Evolutionary conservation across 2,329 filamentous ascomycete species (phyloP).

Genomic region (Phyllosticta citrichinensis): DNA sequence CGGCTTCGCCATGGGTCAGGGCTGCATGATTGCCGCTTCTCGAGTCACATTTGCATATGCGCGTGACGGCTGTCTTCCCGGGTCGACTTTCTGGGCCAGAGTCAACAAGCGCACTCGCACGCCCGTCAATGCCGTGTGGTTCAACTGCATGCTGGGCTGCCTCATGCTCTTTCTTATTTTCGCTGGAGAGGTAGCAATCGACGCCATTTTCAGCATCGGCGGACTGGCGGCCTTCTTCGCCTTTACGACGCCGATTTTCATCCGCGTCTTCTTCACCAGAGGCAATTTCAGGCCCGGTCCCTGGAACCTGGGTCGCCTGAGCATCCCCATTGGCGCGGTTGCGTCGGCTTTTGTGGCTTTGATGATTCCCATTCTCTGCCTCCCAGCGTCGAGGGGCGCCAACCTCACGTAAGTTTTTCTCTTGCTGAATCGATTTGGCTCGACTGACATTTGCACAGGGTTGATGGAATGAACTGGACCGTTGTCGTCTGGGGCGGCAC

Average conservation of each 20-base stretch:
- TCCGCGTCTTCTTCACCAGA: slow-evolving; percentile 50
- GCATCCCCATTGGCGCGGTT: slow-evolving; percentile 45
- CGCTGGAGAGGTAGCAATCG: slow-evolving; percentile 51
- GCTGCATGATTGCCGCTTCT: slow-evolving; percentile 58
- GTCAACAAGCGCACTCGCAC: slow-evolving; percentile 54
- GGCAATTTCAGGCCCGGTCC: slow-evolving; percentile 56
- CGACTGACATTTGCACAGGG: slow-evolving; percentile 16
- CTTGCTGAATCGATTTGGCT: background rate
- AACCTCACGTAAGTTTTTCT: slow-evolving; percentile 37
- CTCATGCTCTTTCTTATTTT: slow-evolving; percentile 55
- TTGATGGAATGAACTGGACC: slow-evolving; percentile 57
- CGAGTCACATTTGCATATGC: slow-evolving; percentile 65
- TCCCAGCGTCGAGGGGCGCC: slow-evolving; percentile 48
- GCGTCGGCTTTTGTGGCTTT: slow-evolving; percentile 52
- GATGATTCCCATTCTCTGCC: slow-evolving; percentile 59
- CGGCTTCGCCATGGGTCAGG: slow-evolving; percentile 63
- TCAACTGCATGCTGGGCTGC: slow-evolving; percentile 52
- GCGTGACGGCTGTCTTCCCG: slow-evolving; percentile 59
- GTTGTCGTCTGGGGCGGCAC: slow-evolving; percentile 55
- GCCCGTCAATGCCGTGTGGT: slow-evolving; percentile 61
- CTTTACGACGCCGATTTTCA: slow-evolving; percentile 49
- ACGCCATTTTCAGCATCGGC: slow-evolving; percentile 60
- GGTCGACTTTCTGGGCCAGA: slow-evolving; percentile 47
- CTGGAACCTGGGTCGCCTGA: slow-evolving; percentile 56
- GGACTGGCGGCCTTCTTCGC: slow-evolving; percentile 58